These are phyloP conservation scores for Xylaria curta DNA, from an alignment of 495 filamentous ascomycete genomes.

Conservation along the genomic window DNA sequence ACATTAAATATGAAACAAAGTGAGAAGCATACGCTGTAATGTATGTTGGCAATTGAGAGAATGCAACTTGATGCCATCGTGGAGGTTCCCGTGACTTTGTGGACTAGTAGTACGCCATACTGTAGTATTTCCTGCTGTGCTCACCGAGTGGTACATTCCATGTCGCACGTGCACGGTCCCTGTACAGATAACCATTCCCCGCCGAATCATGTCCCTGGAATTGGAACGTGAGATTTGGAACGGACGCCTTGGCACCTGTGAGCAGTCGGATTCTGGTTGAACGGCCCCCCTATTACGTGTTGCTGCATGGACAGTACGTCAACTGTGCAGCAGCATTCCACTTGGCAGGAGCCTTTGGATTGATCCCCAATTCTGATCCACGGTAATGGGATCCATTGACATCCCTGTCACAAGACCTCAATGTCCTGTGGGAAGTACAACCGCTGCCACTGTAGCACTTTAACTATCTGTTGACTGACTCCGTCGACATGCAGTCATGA, in stretches of 20 bases:
- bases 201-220: conserved; percentile 1
- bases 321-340: conserved; percentile 2
- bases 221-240: conserved; percentile 14
- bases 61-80: neutral
- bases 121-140: neutral
- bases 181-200: conserved; percentile 3
- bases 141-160: neutral
- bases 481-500: neutral
- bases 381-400: conserved; percentile 8
- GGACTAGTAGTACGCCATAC: no score
- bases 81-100: neutral
- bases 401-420: conserved; percentile 8
- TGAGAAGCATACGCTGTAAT: no score
- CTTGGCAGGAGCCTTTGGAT: neutral
- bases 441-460: neutral
- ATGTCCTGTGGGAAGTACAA: neutral
- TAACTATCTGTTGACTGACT: neutral
- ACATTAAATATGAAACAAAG: conserved; percentile 9
- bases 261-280: neutral
- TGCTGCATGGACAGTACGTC: conserved; percentile 9
- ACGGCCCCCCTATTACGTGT: neutral
- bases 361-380: conserved; percentile 3
- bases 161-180: neutral
- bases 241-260: neutral
- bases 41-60: neutral